phyloP scores from a whole-genome alignment of 208 protist genomes.

The Trypanosoma vivax region DNA sequence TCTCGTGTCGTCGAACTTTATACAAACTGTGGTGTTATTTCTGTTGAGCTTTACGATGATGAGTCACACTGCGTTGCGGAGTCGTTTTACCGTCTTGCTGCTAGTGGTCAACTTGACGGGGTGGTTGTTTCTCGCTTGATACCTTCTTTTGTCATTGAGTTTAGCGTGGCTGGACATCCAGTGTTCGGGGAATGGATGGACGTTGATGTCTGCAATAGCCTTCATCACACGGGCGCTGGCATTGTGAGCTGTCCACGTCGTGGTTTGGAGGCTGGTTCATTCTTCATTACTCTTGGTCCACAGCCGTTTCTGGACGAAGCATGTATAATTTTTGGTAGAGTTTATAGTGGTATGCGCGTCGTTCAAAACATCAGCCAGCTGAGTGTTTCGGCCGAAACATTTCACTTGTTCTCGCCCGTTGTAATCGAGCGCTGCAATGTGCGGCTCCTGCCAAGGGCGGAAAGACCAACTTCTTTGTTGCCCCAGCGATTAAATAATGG shows the following conservation, averaged over 20 bases:
- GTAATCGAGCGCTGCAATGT: conserved; percentile 21
- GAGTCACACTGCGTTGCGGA: conserved; percentile 8
- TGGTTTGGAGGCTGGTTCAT: conserved; percentile 15
- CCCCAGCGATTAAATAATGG: conserved; percentile 25
- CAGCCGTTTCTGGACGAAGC: conserved; percentile 40
- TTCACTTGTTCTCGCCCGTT: conserved; percentile 33
- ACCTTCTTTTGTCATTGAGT: conserved; percentile 25
- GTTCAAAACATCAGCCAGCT: conserved; percentile 27
- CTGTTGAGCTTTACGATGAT: conserved; percentile 51
- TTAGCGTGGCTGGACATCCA: conserved; percentile 10
- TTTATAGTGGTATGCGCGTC: conserved; percentile 39
- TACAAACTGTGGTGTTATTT: conserved; percentile 29
- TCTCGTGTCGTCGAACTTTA: conserved; percentile 38
- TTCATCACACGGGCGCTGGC: conserved; percentile 56
- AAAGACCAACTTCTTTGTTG: conserved; percentile 1
- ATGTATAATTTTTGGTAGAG: conserved; percentile 54
- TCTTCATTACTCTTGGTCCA: conserved; percentile 48
- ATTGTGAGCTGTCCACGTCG: conserved; percentile 25
- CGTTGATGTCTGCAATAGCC: background rate
- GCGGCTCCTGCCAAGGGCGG: conserved; percentile 10
- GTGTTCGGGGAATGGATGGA: conserved; percentile 2
- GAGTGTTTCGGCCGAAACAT: conserved; percentile 24
- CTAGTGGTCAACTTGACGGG: conserved; percentile 42
- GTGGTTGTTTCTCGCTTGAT: conserved; percentile 27
- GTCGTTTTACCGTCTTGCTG: conserved; percentile 36